Base-by-base conservation (phyloP, 352 stramenopile species). In the Globisporangium megalacanthum region DNA sequence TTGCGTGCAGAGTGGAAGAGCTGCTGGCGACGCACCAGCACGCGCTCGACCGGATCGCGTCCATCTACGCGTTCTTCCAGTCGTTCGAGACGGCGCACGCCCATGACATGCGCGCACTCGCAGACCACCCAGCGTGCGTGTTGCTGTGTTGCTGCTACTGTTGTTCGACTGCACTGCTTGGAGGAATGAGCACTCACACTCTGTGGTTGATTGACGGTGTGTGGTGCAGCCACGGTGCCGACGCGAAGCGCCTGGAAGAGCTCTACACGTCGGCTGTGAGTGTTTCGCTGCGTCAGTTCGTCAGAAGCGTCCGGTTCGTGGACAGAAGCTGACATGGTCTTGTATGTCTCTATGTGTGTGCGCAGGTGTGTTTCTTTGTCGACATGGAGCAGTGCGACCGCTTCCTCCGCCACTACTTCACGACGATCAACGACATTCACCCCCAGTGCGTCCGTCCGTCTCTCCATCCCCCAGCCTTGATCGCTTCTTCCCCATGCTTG, bases 321-420 rank as follows among this genome's bases (percentile, higher is more conserved):
- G 6, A 29, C n/a, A 42, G 13, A 11, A 13, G 15, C 51, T 56
- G 10, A 50, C 13, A 25, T 22, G 48, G 25, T 29, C 25, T 29
- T 29, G 25, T 29, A 29, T 19, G 17, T 42, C 14, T 19, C 6
- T 35, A 10, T 22, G 8, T 47, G n/a, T 20, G 6, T 42, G 22
- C 29, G 48, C 45, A 86, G 79, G 80, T 93, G 31, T 73, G 67
- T 15, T 91, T 89, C 52, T 94, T 92, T 51, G 81, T 94, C 42
- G 83, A 94, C 56, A 94, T 92, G 82, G 84, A 94, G 70, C 84
- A 94, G 61, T 92, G 84, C 47, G 84, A 94, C 54, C 77, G 81
- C 3, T 86, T 86, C 33, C 68, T 94, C 35, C 53, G 91, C 19
- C 62, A 76, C 22, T 89, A 90, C 25, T 94, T 92, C 57, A 86